Evolutionary conservation across 805 yeast species (phyloP).

Genomic region (Wickerhamiella kurtzmanii): DNA sequence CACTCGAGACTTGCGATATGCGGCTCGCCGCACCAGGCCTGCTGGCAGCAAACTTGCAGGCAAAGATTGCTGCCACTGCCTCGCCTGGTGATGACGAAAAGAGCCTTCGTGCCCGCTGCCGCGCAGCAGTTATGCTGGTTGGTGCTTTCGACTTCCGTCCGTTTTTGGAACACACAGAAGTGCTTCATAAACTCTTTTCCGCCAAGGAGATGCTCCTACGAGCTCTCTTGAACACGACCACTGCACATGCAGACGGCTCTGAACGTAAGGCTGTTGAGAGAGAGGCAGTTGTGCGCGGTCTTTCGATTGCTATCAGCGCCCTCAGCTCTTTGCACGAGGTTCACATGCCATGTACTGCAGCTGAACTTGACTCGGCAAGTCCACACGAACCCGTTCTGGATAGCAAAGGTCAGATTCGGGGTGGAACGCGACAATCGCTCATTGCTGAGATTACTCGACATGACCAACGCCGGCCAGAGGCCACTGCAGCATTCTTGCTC

Average conservation of each 20-base stretch:
- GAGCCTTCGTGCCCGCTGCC: neutral
- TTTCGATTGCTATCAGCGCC: neutral
- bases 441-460: slow-evolving; percentile 73
- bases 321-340: neutral
- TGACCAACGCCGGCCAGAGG: slow-evolving; percentile 42
- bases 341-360: neutral
- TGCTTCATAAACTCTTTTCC: neutral
- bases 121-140: neutral
- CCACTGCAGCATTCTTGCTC: slow-evolving; percentile 55
- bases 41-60: neutral
- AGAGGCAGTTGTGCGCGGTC: neutral
- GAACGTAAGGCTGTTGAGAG: neutral
- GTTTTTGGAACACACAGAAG: neutral
- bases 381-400: slow-evolving; percentile 34
- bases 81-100: neutral
- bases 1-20: neutral
- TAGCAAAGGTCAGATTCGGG: slow-evolving; percentile 57
- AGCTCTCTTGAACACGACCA: neutral
- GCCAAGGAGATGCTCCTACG: neutral
- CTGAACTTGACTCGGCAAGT: neutral
- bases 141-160: neutral
- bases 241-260: no score
- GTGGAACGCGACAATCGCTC: slow-evolving; percentile 69
- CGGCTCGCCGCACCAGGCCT: neutral
- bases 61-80: neutral